Percentiles rank a stretch among this genome's conserved stretches.
Evolutionary conservation across 2,329 filamentous ascomycete species (phyloP).

Genomic region (Mariannaea sp.): DNA sequence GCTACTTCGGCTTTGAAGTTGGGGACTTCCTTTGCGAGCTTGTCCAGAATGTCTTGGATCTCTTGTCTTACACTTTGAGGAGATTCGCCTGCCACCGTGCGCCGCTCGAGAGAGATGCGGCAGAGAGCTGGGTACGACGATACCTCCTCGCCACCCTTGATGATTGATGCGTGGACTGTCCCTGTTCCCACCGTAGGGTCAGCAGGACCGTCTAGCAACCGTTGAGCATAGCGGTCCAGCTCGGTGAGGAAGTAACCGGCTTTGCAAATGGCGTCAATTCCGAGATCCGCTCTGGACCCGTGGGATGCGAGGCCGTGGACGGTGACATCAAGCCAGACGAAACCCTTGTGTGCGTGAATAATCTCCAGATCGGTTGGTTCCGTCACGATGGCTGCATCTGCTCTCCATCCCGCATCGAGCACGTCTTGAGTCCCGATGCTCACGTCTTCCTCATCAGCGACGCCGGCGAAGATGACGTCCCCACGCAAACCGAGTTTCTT

Average conservation of each 20-base stretch:
- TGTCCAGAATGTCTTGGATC: slow-evolving; percentile 44
- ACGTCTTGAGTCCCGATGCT: slow-evolving; percentile 58
- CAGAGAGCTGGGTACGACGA: slow-evolving; percentile 58
- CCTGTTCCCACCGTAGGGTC: slow-evolving; percentile 44
- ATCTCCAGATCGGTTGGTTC: slow-evolving; percentile 53
- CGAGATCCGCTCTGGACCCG: slow-evolving; percentile 49
- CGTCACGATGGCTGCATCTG: slow-evolving; percentile 56
- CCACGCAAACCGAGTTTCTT: slow-evolving; percentile 48
- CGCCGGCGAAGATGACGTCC: slow-evolving; percentile 57
- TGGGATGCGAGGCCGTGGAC: slow-evolving; percentile 49
- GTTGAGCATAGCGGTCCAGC: slow-evolving; percentile 48
- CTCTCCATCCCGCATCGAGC: slow-evolving; percentile 56
- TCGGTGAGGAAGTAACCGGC: slow-evolving; percentile 53
- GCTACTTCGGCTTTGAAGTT: slow-evolving; percentile 48
- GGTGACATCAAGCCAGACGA: slow-evolving; percentile 51
- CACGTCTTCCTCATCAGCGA: slow-evolving; percentile 57
- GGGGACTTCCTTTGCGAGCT: slow-evolving; percentile 39
- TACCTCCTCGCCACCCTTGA: slow-evolving; percentile 56
- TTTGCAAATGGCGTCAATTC: slow-evolving; percentile 55
- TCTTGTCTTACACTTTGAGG: slow-evolving; percentile 44
- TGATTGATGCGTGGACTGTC: slow-evolving; percentile 53
- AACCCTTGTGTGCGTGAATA: slow-evolving; percentile 55
- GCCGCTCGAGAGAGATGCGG: slow-evolving; percentile 53
- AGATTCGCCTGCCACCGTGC: slow-evolving; percentile 53
- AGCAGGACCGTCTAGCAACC: slow-evolving; percentile 37